Percentiles rank a stretch among this genome's conserved stretches.
phyloP scores from a whole-genome alignment of 441 rosid species.

The Biscutella laevigata region DNA sequence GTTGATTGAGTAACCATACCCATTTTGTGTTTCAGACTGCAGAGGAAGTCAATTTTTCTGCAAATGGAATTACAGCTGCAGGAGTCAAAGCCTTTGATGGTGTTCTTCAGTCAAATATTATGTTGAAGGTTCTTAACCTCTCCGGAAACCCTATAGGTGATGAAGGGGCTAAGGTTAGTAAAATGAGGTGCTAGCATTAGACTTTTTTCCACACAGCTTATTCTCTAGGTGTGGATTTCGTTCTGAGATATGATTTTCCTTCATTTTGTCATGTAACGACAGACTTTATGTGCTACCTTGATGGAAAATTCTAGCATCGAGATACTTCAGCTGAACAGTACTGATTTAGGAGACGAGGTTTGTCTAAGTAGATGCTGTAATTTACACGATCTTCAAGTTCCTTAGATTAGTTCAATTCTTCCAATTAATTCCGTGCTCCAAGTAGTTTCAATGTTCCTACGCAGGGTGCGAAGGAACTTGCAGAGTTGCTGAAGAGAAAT shows the following conservation, averaged over 20 bases:
- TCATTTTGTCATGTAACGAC: conserved; percentile 13
- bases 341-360: conserved; percentile 83
- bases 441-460: conserved; percentile 8
- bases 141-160: conserved; percentile 92
- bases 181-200: not conserved
- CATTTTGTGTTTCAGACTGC: conserved; percentile 33
- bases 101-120: conserved; percentile 74
- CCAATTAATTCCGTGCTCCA: conserved; percentile 5
- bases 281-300: conserved; percentile 70
- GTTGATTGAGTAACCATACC: conserved; percentile 14
- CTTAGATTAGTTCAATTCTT: conserved; percentile 6
- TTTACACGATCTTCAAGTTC: conserved; percentile 4
- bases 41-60: conserved; percentile 92
- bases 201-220: conserved; percentile 8
- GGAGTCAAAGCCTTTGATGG: conserved; percentile 81
- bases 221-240: not conserved
- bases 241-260: conserved; percentile 1
- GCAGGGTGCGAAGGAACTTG: conserved; percentile 88
- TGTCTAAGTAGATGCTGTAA: conserved; percentile 23
- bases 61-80: conserved; percentile 80
- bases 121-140: conserved; percentile 56
- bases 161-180: conserved; percentile 86
- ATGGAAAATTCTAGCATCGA: conserved; percentile 58
- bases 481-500: conserved; percentile 75
- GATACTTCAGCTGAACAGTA: conserved; percentile 78